Base-by-base conservation (phyloP, 805 yeast species). In the Yamadazyma takamatsuzukensis region DNA sequence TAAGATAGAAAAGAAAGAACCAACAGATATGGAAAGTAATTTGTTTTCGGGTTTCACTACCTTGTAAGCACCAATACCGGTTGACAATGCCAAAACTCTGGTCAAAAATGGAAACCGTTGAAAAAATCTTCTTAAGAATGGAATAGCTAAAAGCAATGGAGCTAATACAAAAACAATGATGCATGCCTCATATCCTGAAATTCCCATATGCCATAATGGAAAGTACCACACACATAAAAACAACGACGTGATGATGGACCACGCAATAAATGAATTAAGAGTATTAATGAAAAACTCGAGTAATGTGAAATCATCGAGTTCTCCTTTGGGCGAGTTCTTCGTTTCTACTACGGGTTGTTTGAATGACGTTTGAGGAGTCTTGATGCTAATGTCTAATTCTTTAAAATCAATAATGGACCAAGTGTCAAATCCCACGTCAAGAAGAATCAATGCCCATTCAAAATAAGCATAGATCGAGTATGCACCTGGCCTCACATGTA, bases 141-240 rank as follows among this genome's bases (percentile, higher is more conserved):
- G 67, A 11, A 80, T 43, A 4, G 59, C 58, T 17, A 83, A 59
- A 2, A 83, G 25, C 10, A 80, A 38, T 2, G 95, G 87, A 3
- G 83, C 70, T 8, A 78, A 33, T 23, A 79, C 63, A 15, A 78
- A 61, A 5, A 76, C 51, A 9, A 50, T 37, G 29, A 86, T 67
- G 3, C 78, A 72, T 0, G 83, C 83, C 60, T 93, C 98, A 54
- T 84, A 89, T 4, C 98, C 98, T 2, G 95, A 83, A 27, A 93
- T 82, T 5, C 97, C 97, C 97, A 93, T 88, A 53, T 83, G 76
- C 98, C 98, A 93, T 41, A 93, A 68, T 8, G 98, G 98, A 70
- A 93, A 93, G 64, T 85, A 86, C 98, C 98, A 93, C 31, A 93
- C 79, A 51, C 93, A 79, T 36, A 93, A 72, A 27, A 87, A 82